Evolutionary conservation across 768 basidiomycete genomes (phyloP), one percentile per base, ranked within the genome.

Genomic region (Tremella yokohamensis): DNA sequence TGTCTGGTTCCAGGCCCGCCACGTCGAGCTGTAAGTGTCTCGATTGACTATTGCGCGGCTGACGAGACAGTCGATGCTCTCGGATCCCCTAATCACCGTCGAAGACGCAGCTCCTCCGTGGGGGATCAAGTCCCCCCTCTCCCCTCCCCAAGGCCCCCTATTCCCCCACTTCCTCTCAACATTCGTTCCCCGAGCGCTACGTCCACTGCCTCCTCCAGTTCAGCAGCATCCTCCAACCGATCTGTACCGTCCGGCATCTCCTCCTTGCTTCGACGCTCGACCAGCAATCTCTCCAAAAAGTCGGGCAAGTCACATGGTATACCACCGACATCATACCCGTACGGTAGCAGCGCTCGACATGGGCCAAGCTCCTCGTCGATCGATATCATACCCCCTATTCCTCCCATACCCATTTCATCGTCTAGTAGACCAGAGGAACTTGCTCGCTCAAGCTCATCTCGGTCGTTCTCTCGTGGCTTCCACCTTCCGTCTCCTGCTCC

Each of bases 401-500:
- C 20, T 16, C n/a, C 54, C 7, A 57, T 50, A 7, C 61, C 56
- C 16, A 29, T 44, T 37, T 49, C 45, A 25, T 29, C 16, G 25
- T 9, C 15, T 45, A 53, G 3, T 48, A 34, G 29, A 34, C 29
- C 29, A 11, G 29, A 34, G 4, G 29, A 34, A 34, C 29, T 34
- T 34, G 29, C 29, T 11, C 29, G 29, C 29, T 34, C 29, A 34
- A 34, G 59, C 12, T 60, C 57, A 0, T 61, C 64, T 7, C 51
- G 58, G 12, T 65, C 71, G 0, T 64, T 72, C 52, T 69, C 71
- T 16, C 48, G 61, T 37, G 71, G 71, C 0, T 73, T 68, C 40
- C 71, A 73, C 56, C 57, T 73, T 3, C 71, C 71, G 4, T 73
- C 71, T 1, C 71, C 71, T 25, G 56, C 64, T 1, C 66, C 66